phyloP scores from a whole-genome alignment of 2,329 filamentous ascomycete genomes.

The Neonectria coccinea region DNA sequence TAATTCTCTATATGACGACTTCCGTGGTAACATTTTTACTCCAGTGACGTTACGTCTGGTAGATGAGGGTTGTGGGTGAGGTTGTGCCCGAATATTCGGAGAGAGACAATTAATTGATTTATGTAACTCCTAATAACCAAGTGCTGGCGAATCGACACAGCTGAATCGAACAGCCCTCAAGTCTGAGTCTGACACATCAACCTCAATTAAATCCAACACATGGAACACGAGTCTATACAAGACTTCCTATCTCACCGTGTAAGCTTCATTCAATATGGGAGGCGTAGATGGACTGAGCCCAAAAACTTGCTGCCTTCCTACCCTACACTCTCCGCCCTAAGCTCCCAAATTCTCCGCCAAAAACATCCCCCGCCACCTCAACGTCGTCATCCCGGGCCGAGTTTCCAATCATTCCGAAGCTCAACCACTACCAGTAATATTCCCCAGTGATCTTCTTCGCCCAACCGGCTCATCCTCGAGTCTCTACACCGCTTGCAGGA shows the following conservation, averaged over 20 bases:
- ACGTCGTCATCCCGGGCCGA: constrained; percentile 12
- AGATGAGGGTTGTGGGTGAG: too few species aligned
- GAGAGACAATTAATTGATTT: too few species aligned
- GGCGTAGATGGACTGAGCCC: not conserved
- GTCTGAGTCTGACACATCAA: too few species aligned
- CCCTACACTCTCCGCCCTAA: not conserved
- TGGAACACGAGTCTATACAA: not conserved
- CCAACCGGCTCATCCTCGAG: constrained; percentile 12
- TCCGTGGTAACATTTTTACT: too few species aligned
- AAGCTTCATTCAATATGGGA: not conserved
- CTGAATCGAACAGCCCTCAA: too few species aligned
- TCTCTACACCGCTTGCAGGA: constrained; percentile 22
- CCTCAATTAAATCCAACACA: too few species aligned
- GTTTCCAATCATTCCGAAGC: not conserved
- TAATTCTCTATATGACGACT: not conserved
- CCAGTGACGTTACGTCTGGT: not conserved
- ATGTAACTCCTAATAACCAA: too few species aligned
- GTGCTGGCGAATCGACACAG: not conserved
- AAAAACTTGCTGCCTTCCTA: not conserved
- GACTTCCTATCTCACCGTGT: not conserved
- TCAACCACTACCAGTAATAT: not conserved
- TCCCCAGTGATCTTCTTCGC: constrained; percentile 1
- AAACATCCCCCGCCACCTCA: constrained; percentile 4
- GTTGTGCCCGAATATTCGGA: too few species aligned
- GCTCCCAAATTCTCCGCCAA: not conserved